Evolutionary conservation across 371 early-diverging fungal species (phyloP).

Genomic region (Lichtheimia ramosa): DNA sequence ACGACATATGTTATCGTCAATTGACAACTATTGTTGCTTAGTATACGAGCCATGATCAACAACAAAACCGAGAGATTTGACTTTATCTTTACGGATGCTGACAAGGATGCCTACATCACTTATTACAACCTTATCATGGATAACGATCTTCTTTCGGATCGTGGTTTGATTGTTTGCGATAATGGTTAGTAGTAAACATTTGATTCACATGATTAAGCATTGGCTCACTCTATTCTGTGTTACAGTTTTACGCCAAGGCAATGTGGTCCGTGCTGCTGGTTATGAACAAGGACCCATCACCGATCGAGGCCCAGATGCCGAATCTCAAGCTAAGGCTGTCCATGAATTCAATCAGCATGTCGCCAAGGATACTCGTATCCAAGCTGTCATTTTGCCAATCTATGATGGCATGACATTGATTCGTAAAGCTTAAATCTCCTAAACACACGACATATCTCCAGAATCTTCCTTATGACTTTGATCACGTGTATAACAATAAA

Average conservation of each 20-base stretch:
- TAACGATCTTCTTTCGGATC: conserved; percentile 39
- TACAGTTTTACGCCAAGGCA: conserved; percentile 34
- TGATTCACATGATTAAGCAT: neutral
- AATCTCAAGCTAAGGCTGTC: conserved; percentile 33
- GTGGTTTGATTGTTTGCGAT: conserved; percentile 57
- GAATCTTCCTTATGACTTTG: too few relatives aligned
- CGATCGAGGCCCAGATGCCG: neutral
- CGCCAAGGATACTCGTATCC: conserved; percentile 56
- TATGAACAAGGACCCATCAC: neutral
- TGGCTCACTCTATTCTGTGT: neutral
- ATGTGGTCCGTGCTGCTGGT: conserved; percentile 33
- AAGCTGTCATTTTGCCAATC: conserved; percentile 59
- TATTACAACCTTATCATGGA: conserved; percentile 54
- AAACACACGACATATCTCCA: too few relatives aligned
- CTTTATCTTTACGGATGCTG: conserved; percentile 60
- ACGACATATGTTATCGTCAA: too few relatives aligned
- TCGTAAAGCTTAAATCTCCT: conserved; percentile 20
- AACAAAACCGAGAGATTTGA: conserved; percentile 34
- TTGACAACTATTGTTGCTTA: neutral
- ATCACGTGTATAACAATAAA: too few relatives aligned
- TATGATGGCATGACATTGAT: conserved; percentile 70
- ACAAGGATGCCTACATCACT: conserved; percentile 55
- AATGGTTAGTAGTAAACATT: conserved; percentile 41
- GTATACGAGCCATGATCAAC: conserved; percentile 14
- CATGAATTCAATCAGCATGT: conserved; percentile 68